Percentiles rank a stretch among this genome's conserved stretches.
Conservation (phyloP, 1,284 basidiomycete species). For the Abortiporus biennis region DNA sequence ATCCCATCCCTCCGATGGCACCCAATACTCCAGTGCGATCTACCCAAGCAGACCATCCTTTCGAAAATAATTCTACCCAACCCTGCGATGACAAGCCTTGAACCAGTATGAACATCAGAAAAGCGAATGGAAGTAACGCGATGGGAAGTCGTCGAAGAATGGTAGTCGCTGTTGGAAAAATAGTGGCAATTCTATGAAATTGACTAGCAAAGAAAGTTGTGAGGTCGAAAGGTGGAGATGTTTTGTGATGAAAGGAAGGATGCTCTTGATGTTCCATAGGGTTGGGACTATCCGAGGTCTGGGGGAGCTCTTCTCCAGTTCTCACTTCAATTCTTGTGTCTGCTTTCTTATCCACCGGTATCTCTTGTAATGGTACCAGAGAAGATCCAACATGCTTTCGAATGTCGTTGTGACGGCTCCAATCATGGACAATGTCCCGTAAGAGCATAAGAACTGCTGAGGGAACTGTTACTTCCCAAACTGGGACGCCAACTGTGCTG, state of each 20-base stretch:
- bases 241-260: background rate
- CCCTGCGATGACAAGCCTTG: slow-evolving; percentile 79
- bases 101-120: slow-evolving; percentile 94
- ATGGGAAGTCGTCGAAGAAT: slow-evolving; percentile 74
- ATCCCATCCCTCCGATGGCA: slow-evolving; percentile 41
- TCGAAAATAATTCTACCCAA: slow-evolving; percentile 87
- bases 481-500: slow-evolving; percentile 39
- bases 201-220: background rate
- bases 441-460: slow-evolving; percentile 54
- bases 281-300: background rate
- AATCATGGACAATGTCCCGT: slow-evolving; percentile 27
- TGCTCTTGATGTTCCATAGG: background rate
- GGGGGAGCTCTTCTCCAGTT: background rate
- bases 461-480: slow-evolving; percentile 85
- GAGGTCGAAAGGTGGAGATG: background rate
- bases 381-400: too few species aligned
- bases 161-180: slow-evolving; percentile 72
- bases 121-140: slow-evolving; percentile 85
- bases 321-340: background rate
- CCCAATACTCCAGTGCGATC: slow-evolving; percentile 32
- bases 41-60: slow-evolving; percentile 59
- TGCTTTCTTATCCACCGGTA: background rate
- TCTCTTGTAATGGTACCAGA: background rate
- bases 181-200: slow-evolving; percentile 9
- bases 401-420: too few species aligned